Conservation (phyloP, 1,284 basidiomycete species). For the Boletus sp. region DNA sequence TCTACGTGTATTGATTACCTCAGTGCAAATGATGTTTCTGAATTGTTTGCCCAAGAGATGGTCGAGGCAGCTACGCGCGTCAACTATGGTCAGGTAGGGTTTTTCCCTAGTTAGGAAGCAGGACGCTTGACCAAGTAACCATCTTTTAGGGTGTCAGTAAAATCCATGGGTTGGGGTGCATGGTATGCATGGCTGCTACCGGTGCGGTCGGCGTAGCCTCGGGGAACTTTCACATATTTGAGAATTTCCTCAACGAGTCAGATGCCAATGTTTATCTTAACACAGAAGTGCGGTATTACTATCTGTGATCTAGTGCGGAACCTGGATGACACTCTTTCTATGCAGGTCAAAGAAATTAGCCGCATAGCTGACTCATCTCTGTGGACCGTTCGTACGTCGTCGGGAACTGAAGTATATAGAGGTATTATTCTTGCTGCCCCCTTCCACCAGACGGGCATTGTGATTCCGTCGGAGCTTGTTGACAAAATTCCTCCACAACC, state of each 20-base stretch:
- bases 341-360: slow-evolving; percentile 50
- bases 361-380: slow-evolving; percentile 36
- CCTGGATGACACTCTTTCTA: background rate
- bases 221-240: slow-evolving; percentile 87
- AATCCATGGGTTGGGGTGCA: slow-evolving; percentile 81
- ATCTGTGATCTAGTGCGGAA: background rate
- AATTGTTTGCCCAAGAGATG: slow-evolving; percentile 70
- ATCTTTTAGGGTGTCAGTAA: slow-evolving; percentile 54
- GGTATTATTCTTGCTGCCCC: slow-evolving; percentile 77
- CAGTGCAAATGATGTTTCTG: slow-evolving; percentile 49
- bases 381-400: slow-evolving; percentile 49
- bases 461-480: slow-evolving; percentile 44
- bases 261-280: slow-evolving; percentile 66
- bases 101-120: background rate
- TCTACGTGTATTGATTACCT: slow-evolving; percentile 63
- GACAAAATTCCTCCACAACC: slow-evolving; percentile 59
- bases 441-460: slow-evolving; percentile 59
- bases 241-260: slow-evolving; percentile 71
- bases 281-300: slow-evolving; percentile 49
- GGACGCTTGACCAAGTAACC: background rate
- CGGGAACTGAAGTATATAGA: slow-evolving; percentile 49
- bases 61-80: slow-evolving; percentile 83
- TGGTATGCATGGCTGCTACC: slow-evolving; percentile 68
- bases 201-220: slow-evolving; percentile 68
- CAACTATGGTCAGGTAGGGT: slow-evolving; percentile 81